A percentile compares a stretch with the other conserved stretches of the same genome.
Evolutionary conservation across 441 rosid genomes (phyloP).

Genomic region (Gossypium schwendimanii): DNA sequence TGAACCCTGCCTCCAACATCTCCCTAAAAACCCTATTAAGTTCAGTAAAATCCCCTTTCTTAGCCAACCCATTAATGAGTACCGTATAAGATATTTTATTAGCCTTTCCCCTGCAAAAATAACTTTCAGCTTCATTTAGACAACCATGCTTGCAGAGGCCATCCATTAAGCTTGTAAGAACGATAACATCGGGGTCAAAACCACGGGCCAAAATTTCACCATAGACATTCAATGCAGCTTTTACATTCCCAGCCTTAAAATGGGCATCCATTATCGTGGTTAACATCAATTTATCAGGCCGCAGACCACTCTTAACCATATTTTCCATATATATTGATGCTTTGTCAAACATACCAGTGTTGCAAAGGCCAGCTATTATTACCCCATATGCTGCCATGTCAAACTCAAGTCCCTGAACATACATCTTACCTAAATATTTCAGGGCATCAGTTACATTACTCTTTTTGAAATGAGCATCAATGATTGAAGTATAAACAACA

Average conservation of each 20-base stretch:
- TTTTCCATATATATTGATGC: conserved; percentile 18
- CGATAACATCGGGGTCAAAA: conserved; percentile 33
- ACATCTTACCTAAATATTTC: conserved; percentile 29
- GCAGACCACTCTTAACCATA: conserved; percentile 28
- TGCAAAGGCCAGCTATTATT: conserved; percentile 27
- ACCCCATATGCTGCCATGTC: conserved; percentile 31
- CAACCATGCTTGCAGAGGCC: conserved; percentile 32
- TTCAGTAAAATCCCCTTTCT: conserved; percentile 25
- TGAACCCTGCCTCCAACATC: conserved; percentile 27
- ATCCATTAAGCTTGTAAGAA: conserved; percentile 30
- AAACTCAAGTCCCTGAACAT: conserved; percentile 24
- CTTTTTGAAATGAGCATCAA: conserved; percentile 29
- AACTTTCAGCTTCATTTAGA: conserved; percentile 28
- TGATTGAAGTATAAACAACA: conserved; percentile 24
- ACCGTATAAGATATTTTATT: conserved; percentile 32
- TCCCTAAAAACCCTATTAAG: conserved; percentile 25
- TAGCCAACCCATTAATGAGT: conserved; percentile 28
- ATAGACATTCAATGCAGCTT: conserved; percentile 25
- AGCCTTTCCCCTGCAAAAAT: conserved; percentile 28
- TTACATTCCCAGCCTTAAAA: conserved; percentile 28
- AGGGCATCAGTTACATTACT: conserved; percentile 27
- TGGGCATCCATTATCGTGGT: conserved; percentile 30
- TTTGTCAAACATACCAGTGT: conserved; percentile 22
- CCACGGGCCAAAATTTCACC: conserved; percentile 19
- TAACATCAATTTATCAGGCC: conserved; percentile 29